These are phyloP conservation scores for Lachnellula suecica DNA, from an alignment of 2,329 filamentous ascomycete species.

Conservation along the genomic window DNA sequence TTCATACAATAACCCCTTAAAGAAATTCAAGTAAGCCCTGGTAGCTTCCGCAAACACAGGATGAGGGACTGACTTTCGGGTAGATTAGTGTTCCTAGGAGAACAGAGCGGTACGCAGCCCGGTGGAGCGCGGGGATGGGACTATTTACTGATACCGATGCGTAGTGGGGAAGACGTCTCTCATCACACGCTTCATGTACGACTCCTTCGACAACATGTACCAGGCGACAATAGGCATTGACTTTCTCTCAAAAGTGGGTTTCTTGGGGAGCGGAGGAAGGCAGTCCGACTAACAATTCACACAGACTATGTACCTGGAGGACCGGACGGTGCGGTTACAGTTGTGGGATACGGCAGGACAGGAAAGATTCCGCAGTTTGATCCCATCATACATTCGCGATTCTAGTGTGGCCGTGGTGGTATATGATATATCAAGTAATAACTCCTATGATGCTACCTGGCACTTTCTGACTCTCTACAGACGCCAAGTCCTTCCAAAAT, in stretches of 20 bases:
- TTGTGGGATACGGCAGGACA: constrained; percentile 98
- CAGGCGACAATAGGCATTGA: constrained; percentile 99
- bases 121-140: constrained; percentile 18
- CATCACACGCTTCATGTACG: constrained; percentile 99
- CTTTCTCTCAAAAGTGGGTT: constrained; percentile 88
- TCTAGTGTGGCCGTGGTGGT: constrained; percentile 97
- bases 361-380: constrained; percentile 93
- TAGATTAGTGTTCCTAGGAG: too few relatives aligned
- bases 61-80: constrained; percentile 21
- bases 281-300: constrained; percentile 19
- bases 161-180: constrained; percentile 97
- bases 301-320: constrained; percentile 98
- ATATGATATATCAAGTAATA: constrained; percentile 90
- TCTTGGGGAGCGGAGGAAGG: constrained; percentile 1
- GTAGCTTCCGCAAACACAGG: neutral
- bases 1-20: constrained; percentile 97
- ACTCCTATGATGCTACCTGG: neutral
- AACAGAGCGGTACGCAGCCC: constrained; percentile 84
- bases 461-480: constrained; percentile 41
- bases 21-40: constrained; percentile 92
- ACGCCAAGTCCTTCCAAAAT: constrained; percentile 96
- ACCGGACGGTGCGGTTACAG: constrained; percentile 94
- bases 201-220: constrained; percentile 99
- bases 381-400: constrained; percentile 98
- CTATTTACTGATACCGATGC: constrained; percentile 21